Conservation (phyloP, 164 flowering plant species). For the Akebia trifoliata region DNA sequence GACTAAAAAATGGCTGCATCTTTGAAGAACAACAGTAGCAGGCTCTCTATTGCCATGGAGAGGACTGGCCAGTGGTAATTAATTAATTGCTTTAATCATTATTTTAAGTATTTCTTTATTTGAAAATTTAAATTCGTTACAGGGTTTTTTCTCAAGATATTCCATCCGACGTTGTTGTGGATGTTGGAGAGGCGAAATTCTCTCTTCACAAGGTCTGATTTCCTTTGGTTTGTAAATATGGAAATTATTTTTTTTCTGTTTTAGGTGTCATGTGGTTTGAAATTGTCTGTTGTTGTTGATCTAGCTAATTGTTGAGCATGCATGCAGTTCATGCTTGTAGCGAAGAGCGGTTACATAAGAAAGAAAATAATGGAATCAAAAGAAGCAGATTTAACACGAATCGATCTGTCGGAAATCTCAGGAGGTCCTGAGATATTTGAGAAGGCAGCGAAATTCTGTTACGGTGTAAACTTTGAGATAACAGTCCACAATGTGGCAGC, state of each 20-base stretch:
- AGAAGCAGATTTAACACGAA: conserved; percentile 46
- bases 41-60: conserved; percentile 67
- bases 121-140: conserved; percentile 12
- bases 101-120: not conserved
- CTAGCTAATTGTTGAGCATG: not conserved
- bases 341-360: conserved; percentile 82
- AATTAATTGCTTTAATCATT: too few relatives aligned
- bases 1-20: conserved; percentile 34
- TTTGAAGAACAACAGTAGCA: conserved; percentile 22
- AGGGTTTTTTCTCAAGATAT: conserved; percentile 93
- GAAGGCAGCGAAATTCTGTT: conserved; percentile 90
- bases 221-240: not conserved
- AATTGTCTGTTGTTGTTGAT: not conserved
- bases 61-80: conserved; percentile 87
- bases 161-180: conserved; percentile 70
- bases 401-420: conserved; percentile 62
- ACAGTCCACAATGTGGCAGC: conserved; percentile 80
- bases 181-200: conserved; percentile 70
- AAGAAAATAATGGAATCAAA: conserved; percentile 55
- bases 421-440: conserved; percentile 91
- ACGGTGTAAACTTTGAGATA: conserved; percentile 86
- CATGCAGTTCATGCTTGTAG: conserved; percentile 81
- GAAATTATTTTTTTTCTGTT: too few relatives aligned
- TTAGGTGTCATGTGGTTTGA: too few relatives aligned
- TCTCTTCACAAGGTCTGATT: conserved; percentile 74